phyloP scores from a whole-genome alignment of 768 basidiomycete genomes.

The Tylopilus cervinicoccineus region DNA sequence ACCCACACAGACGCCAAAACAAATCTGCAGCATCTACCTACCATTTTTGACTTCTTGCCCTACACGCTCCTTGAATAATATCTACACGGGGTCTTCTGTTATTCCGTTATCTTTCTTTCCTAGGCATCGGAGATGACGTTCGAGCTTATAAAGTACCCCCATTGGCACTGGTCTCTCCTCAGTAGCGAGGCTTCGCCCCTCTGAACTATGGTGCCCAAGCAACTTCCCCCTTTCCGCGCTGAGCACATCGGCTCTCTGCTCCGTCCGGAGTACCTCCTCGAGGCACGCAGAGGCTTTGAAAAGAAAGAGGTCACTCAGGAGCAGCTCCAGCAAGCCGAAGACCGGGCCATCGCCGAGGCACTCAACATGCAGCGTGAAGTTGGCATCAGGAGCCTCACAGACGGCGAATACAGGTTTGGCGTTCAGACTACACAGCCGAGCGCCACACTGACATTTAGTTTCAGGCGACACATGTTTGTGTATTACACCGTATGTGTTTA shows the following conservation, averaged over 20 bases:
- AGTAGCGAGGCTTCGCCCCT: neutral
- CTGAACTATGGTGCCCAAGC: slow-evolving; percentile 17
- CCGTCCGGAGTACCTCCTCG: slow-evolving; percentile 37
- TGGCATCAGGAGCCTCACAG: slow-evolving; percentile 40
- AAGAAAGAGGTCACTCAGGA: slow-evolving; percentile 30
- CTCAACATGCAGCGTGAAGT: slow-evolving; percentile 37
- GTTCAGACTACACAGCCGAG: slow-evolving; percentile 9
- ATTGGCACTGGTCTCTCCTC: neutral
- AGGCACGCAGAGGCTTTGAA: slow-evolving; percentile 35
- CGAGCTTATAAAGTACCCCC: slow-evolving; percentile 3
- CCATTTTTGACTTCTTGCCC: neutral
- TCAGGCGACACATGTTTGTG: slow-evolving; percentile 26
- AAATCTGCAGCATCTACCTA: neutral
- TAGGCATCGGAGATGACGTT: neutral
- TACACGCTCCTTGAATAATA: neutral
- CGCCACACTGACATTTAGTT: neutral
- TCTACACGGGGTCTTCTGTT: neutral
- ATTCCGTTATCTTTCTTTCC: neutral
- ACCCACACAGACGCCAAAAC: neutral
- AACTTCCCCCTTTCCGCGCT: slow-evolving; percentile 41
- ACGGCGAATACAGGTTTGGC: slow-evolving; percentile 38
- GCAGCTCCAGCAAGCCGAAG: slow-evolving; percentile 37
- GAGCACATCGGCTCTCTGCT: slow-evolving; percentile 45
- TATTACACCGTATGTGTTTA: neutral
- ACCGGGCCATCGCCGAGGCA: slow-evolving; percentile 35